These are phyloP conservation scores for Chaetomium fimeti DNA, from an alignment of 495 filamentous ascomycete genomes.

Conservation along the genomic window DNA sequence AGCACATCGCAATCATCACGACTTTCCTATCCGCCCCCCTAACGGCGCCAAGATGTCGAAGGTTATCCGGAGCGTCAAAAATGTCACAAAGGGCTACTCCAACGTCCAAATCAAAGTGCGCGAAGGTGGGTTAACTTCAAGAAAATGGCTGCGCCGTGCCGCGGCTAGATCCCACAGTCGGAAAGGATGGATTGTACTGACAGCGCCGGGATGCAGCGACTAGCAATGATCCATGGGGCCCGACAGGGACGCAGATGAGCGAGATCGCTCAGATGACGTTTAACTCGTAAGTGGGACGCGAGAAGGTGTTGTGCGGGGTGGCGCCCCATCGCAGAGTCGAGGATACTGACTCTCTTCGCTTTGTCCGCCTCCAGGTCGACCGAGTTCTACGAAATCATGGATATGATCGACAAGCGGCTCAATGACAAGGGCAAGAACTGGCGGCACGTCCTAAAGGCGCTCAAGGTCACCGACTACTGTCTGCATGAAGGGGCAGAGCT, in stretches of 20 bases:
- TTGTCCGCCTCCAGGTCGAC: conserved; percentile 41
- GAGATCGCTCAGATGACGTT: conserved; percentile 97
- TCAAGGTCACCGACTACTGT: conserved; percentile 98
- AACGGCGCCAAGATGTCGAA: conserved; percentile 75
- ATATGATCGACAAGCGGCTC: conserved; percentile 98
- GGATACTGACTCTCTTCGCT: conserved; percentile 6
- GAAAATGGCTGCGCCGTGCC: conserved; percentile 7
- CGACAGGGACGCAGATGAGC: conserved; percentile 96
- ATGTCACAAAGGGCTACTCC: conserved; percentile 99
- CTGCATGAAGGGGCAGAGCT: conserved; percentile 95
- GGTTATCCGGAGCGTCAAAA: conserved; percentile 97
- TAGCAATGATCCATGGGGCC: conserved; percentile 99
- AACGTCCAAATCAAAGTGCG: conserved; percentile 97
- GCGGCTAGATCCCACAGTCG: conserved; percentile 1
- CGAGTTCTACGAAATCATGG: conserved; percentile 99
- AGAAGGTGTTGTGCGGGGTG: background rate
- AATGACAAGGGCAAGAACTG: conserved; percentile 99
- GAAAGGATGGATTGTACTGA: conserved; percentile 23
- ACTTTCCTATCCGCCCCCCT: background rate
- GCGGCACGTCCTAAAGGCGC: conserved; percentile 95
- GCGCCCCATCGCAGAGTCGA: background rate
- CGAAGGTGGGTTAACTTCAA: conserved; percentile 72
- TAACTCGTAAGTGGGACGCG: conserved; percentile 68
- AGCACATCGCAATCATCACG: conserved; percentile 13
- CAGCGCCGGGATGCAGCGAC: conserved; percentile 62